phyloP scores from a whole-genome alignment of 192 early-diverging fungal species.

The Coemansia asiatica region DNA sequence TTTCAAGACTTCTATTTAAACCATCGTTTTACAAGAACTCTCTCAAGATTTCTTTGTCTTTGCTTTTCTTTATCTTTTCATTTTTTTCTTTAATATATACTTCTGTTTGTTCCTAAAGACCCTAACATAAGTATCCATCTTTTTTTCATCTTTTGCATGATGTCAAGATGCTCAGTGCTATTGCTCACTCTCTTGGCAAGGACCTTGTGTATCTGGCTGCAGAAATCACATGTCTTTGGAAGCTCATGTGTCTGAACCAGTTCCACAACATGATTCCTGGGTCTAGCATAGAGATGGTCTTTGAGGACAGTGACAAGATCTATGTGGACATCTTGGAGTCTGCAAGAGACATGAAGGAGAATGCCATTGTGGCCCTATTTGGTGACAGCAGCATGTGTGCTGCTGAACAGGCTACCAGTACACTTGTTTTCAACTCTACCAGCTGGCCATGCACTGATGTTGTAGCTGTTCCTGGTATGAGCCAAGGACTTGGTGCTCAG shows the following conservation, averaged over 20 bases:
- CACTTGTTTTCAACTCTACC: conserved; percentile 67
- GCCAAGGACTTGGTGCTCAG: conserved; percentile 4
- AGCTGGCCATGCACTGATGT: conserved; percentile 71
- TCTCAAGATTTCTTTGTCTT: too few relatives aligned
- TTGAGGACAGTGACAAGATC: conserved; percentile 72
- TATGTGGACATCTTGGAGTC: conserved; percentile 42
- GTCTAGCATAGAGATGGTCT: conserved; percentile 86
- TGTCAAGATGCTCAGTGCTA: conserved; percentile 71
- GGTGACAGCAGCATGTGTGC: conserved; percentile 8
- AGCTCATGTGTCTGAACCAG: conserved; percentile 86
- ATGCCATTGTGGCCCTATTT: conserved; percentile 50
- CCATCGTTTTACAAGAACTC: too few relatives aligned
- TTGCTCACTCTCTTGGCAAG: conserved; percentile 31
- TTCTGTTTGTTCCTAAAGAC: too few relatives aligned
- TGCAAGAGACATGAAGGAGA: conserved; percentile 50
- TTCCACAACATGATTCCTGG: conserved; percentile 98
- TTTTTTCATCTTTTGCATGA: conserved; percentile 88
- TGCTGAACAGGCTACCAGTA: conserved; percentile 17
- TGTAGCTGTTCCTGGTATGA: conserved; percentile 58
- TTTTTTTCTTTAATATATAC: too few relatives aligned
- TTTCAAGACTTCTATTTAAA: too few relatives aligned
- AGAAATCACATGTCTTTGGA: conserved; percentile 84
- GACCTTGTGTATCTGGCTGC: conserved; percentile 67
- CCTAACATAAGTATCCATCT: too few relatives aligned
- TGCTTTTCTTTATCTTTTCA: too few relatives aligned